Evolutionary conservation across 2,329 filamentous ascomycete genomes (phyloP), one percentile per base, ranked within the genome.

Genomic region (Fusarium equiseti): DNA sequence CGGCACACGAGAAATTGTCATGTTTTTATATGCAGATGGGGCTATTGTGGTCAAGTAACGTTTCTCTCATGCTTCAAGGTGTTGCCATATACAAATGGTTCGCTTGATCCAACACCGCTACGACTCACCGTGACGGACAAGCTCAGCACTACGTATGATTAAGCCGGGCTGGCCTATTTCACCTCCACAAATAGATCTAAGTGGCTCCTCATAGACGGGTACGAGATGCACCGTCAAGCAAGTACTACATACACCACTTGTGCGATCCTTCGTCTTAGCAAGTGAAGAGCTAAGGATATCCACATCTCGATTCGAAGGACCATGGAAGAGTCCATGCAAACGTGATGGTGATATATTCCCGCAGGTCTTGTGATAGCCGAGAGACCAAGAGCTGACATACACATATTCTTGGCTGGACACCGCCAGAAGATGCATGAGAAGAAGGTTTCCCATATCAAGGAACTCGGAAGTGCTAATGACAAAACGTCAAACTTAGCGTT

Each of bases 51-150:
- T 40, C 66, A 62, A 58, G 60, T 22, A 71, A 57, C 53, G 49
- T 66, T 58, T 42, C 55, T 46, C 43, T 40, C 45, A 38, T 40
- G 42, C 55, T 65, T 46, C 24, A 32, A 59, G 52, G 56, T 61
- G 58, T 61, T 59, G 32, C 48, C 44, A 53, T 55, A 56, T 57
- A 54, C 55, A 66, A 72, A 71, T 61, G 46, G 44, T 62, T 75
- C 68, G 64, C 60, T 75, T 65, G 66, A 48, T 46, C 63, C 60
- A 53, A 70, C 40, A 29, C 46, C 65, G 64, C 59, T 59, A 20
- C 20, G 26, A 59, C 56, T 54, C 43, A 67, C 58, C 18, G 42
- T 63, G 61, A 45, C 42, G 51, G 57, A 43, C 52, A 35, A 62
- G 27, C 31, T 55, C 62, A 44, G 16, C 24, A 69, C 66, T 59